Percentiles rank a stretch among this genome's conserved stretches.
phyloP scores from a whole-genome alignment of 306 rosid genomes.

The Cicer pinnatifidum region DNA sequence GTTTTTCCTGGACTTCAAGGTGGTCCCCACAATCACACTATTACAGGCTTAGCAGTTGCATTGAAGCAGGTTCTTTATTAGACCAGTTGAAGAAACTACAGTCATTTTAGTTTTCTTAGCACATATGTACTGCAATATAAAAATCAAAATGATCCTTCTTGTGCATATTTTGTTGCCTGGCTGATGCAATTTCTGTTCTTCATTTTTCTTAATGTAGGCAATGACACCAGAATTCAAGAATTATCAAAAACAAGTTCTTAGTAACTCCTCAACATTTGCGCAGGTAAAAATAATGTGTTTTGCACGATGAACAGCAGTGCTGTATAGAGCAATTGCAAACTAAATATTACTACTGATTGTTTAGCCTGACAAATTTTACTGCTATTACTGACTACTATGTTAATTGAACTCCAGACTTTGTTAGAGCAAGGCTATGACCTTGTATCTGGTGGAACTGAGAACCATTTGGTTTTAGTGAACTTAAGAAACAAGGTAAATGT shows the following conservation, averaged over 20 bases:
- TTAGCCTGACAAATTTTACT: conserved; percentile 27
- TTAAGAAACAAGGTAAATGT: conserved; percentile 76
- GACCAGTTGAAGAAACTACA: conserved; percentile 31
- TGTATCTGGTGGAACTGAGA: conserved; percentile 97
- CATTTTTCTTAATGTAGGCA: conserved; percentile 59
- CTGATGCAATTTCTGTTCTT: conserved; percentile 40
- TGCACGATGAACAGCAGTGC: not conserved
- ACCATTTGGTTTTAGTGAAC: conserved; percentile 88
- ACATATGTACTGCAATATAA: conserved; percentile 33
- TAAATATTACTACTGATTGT: conserved; percentile 20
- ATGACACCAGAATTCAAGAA: conserved; percentile 81
- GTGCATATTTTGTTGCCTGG: conserved; percentile 41
- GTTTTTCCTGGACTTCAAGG: conserved; percentile 98
- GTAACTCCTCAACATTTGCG: conserved; percentile 74
- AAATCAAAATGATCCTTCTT: conserved; percentile 33
- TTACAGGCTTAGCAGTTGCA: conserved; percentile 88
- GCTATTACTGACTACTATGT: conserved; percentile 43
- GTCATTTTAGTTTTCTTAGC: conserved; percentile 22
- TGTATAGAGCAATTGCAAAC: conserved; percentile 12
- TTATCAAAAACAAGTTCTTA: conserved; percentile 89
- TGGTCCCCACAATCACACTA: conserved; percentile 94
- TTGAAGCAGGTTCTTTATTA: conserved; percentile 74
- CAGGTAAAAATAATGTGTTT: conserved; percentile 54
- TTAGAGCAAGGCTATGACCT: conserved; percentile 79
- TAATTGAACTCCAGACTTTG: conserved; percentile 75